Conservation (phyloP, 441 rosid species). For the Viola pubescens region DNA sequence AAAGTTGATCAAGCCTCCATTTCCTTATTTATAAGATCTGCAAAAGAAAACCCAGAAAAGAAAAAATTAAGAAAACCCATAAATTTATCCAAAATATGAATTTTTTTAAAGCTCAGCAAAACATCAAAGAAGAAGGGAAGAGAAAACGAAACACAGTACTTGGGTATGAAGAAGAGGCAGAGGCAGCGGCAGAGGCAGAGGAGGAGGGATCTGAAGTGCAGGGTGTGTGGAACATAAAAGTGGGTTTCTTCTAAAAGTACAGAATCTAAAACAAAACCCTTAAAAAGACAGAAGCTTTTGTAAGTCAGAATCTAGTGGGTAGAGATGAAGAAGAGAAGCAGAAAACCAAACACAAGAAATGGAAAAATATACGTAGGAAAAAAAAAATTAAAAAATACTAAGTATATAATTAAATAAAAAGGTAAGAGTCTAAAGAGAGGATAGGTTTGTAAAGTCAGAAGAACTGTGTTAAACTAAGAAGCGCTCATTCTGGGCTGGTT, state of each 20-base stretch:
- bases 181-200: too few species aligned
- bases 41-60: neutral
- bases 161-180: neutral
- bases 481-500: neutral
- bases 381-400: too few species aligned
- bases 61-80: neutral
- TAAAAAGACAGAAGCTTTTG: constrained; percentile 4
- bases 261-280: constrained; percentile 16
- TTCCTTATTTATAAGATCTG: constrained; percentile 16
- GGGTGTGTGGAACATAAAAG: neutral
- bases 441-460: constrained; percentile 11
- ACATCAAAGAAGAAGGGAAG: neutral
- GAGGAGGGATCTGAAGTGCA: constrained; percentile 11
- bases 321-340: too few species aligned
- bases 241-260: neutral
- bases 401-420: neutral
- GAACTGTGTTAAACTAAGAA: neutral
- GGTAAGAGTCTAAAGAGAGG: neutral
- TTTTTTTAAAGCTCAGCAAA: neutral
- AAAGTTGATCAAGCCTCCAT: constrained; percentile 14
- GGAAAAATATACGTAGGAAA: too few species aligned
- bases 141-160: neutral
- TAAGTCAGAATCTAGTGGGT: neutral
- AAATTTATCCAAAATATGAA: constrained; percentile 1
- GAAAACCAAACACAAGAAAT: too few species aligned